Evolutionary conservation across 257 asterid species (phyloP).

Genomic region (Solanum okadae): DNA sequence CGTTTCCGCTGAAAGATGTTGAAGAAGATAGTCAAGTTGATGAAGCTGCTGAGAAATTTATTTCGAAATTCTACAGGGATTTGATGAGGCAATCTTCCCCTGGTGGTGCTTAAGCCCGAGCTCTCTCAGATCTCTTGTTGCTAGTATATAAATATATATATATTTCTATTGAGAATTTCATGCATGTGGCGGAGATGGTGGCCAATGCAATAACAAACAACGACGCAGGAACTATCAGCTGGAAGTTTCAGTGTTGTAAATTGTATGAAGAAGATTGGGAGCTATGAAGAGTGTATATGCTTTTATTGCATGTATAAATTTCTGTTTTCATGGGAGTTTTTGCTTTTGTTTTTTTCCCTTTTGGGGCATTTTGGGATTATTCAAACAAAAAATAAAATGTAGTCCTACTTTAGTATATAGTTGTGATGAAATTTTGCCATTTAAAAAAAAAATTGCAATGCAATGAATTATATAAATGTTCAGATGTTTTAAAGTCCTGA

Average conservation of each 20-base stretch:
- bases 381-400: neutral
- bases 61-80: constrained; percentile 41
- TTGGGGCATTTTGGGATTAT: neutral
- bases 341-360: neutral
- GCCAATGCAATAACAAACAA: neutral
- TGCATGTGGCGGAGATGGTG: neutral
- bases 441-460: neutral
- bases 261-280: neutral
- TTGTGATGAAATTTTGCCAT: neutral
- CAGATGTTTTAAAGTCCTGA: neutral
- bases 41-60: constrained; percentile 59
- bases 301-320: neutral
- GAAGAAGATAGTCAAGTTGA: constrained; percentile 44
- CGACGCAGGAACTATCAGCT: neutral
- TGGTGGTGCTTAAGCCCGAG: neutral
- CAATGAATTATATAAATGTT: neutral
- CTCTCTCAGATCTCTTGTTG: rapidly evolving
- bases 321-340: neutral
- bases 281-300: neutral
- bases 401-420: neutral
- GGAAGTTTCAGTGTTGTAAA: neutral
- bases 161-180: neutral
- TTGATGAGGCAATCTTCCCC: constrained; percentile 36
- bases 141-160: neutral
- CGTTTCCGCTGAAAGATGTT: constrained; percentile 29